A percentile compares a stretch with the other conserved stretches of the same genome.
Conservation (phyloP, 2,329 filamentous ascomycete species). For the Colletotrichum echinochloae region DNA sequence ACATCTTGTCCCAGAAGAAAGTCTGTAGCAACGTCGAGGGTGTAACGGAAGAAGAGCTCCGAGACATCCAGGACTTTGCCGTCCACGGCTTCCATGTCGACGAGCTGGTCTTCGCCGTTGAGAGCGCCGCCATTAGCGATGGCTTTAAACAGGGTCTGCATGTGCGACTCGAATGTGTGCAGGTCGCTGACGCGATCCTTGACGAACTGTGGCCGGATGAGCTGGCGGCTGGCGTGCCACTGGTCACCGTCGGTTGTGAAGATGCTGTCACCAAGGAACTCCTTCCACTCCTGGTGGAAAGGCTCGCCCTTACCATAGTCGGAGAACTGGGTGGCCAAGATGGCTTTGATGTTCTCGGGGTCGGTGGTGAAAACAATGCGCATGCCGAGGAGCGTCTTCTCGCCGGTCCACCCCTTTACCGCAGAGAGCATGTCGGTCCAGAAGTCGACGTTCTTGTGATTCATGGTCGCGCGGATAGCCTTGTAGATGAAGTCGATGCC, state of each 20-base stretch:
- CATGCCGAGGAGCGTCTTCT: constrained; percentile 65
- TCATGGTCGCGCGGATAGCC: constrained; percentile 64
- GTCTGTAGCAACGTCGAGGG: constrained; percentile 86
- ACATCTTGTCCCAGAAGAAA: constrained; percentile 86
- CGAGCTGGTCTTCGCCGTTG: constrained; percentile 70
- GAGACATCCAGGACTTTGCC: constrained; percentile 75
- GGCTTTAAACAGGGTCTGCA: constrained; percentile 77
- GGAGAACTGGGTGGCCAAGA: constrained; percentile 86
- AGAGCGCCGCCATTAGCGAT: constrained; percentile 70
- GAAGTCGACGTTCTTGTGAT: constrained; percentile 68
- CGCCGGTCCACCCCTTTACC: constrained; percentile 66
- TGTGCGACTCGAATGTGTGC: constrained; percentile 82
- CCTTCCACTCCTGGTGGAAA: constrained; percentile 81
- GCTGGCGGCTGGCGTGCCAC: constrained; percentile 85
- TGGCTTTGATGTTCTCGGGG: constrained; percentile 90
- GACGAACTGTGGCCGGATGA: constrained; percentile 89
- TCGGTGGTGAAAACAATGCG: constrained; percentile 83
- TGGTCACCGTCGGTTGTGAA: constrained; percentile 82
- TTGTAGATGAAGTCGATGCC: constrained; percentile 74
- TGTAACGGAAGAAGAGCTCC: constrained; percentile 86
- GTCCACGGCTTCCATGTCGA: constrained; percentile 72
- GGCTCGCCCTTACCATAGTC: constrained; percentile 85
- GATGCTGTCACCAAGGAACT: constrained; percentile 81
- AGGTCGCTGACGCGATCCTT: constrained; percentile 87
- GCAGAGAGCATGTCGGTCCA: constrained; percentile 68